Evolutionary conservation across 345 rosid species (phyloP), one percentile per base, ranked within the genome.

Genomic region (Mangifera indica): DNA sequence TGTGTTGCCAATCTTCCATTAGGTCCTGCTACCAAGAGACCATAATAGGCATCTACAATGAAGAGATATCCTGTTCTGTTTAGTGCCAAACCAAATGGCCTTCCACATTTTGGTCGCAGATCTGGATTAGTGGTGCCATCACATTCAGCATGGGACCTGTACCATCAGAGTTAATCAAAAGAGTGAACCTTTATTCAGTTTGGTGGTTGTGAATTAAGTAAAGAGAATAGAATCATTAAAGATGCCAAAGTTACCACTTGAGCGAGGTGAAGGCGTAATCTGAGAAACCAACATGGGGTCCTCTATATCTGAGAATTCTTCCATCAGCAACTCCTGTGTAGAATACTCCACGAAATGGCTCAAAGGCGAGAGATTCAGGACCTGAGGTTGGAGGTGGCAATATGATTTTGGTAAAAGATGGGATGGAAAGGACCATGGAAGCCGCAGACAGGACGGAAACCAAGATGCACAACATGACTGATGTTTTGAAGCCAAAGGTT

Each of bases 81-180:
- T 62, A 71, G 67, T 0, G 56, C 74, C 21, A 78, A 25, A 10
- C 84, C 79, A 9, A 74, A 48, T 25, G 84, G 79, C 46, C 79
- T 40, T 1, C 75, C 77, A 21, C 79, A 81, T 14, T 11, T 14
- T 5, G 46, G 42, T 51, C 42, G 34, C 9, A 73, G 18, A 37
- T 12, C 54, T 14, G 71, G 72, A 24, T 44, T 45, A 4, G 37
- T 32, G 10, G 66, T 11, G 60, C 74, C 74, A 51, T 71, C 65
- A 29, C 77, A 81, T 5, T 15, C 45, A 5, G 55, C 58, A 60
- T 48, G 29, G 6, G 73, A 67, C 69, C 74, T 74, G 32, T 44
- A 63, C 15, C 17, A 49, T 49, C 53, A 14, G 18, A 49, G 53
- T 49, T 49, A 15, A 49, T 49, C 5, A 49, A 49, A 14, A 14